Evolutionary conservation across 192 early-diverging fungal genomes (phyloP).

Genomic region (Coemansia sp.): DNA sequence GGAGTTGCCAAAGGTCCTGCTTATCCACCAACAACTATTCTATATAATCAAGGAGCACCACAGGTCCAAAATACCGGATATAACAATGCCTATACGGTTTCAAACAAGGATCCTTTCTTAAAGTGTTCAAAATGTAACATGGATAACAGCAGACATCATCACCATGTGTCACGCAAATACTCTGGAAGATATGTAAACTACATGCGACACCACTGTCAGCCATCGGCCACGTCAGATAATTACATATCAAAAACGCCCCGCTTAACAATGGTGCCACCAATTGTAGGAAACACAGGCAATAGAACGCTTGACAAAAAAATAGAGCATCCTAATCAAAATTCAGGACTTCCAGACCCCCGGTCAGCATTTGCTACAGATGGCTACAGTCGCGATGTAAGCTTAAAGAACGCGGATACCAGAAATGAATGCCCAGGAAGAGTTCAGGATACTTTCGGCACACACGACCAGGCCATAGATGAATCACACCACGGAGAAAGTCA

Average conservation of each 20-base stretch:
- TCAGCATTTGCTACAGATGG: conserved; percentile 13
- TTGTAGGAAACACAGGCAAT: neutral
- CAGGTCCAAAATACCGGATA: neutral
- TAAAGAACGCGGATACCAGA: neutral
- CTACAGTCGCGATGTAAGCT: conserved; percentile 8
- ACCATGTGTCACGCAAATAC: neutral
- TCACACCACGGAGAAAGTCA: neutral
- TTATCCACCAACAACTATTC: neutral
- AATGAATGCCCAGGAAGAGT: neutral
- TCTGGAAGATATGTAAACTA: neutral
- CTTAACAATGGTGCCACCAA: neutral
- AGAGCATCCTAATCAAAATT: neutral
- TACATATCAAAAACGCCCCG: neutral
- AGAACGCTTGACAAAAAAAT: neutral
- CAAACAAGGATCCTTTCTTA: neutral
- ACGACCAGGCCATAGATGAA: neutral
- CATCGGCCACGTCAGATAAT: neutral
- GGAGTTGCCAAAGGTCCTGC: neutral
- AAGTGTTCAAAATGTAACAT: neutral
- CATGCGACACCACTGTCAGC: neutral
- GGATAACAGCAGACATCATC: neutral
- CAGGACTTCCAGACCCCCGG: neutral
- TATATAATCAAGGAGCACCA: neutral
- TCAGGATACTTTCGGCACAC: neutral
- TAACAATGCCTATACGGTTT: neutral